Percentiles rank a stretch among this genome's conserved stretches.
These are phyloP conservation scores for Yamadazyma oceani DNA, from an alignment of 1,139 yeast genomes.

Conservation along the genomic window DNA sequence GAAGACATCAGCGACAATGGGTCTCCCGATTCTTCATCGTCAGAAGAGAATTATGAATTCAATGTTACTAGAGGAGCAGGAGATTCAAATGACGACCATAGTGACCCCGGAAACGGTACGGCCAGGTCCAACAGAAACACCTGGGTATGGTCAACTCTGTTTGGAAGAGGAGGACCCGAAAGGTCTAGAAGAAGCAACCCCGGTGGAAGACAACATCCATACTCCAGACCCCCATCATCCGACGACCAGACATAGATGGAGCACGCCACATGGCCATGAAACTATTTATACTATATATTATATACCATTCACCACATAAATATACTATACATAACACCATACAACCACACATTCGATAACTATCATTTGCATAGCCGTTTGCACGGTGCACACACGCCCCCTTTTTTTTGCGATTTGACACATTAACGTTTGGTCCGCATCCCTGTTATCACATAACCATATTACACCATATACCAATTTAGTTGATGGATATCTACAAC, in stretches of 20 bases:
- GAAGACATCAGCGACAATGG: constrained; percentile 1
- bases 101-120: constrained; percentile 7
- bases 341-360: too few relatives aligned
- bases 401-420: too few relatives aligned
- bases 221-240: constrained; percentile 23
- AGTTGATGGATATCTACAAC: too few relatives aligned
- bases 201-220: constrained; percentile 29
- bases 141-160: constrained; percentile 7
- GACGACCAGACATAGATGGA: constrained; percentile 7
- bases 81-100: constrained; percentile 8
- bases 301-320: too few relatives aligned
- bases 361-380: too few relatives aligned
- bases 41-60: constrained; percentile 2
- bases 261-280: too few relatives aligned
- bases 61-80: constrained; percentile 3
- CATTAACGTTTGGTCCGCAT: too few relatives aligned
- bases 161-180: constrained; percentile 30
- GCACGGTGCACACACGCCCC: too few relatives aligned
- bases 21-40: neutral
- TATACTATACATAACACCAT: too few relatives aligned
- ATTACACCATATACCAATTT: too few relatives aligned
- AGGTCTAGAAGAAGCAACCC: constrained; percentile 24
- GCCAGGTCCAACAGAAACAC: constrained; percentile 5
- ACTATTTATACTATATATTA: too few relatives aligned
- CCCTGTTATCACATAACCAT: too few relatives aligned